Evolutionary conservation across 495 filamentous ascomycete species (phyloP), one percentile per base, ranked within the genome.

Genomic region (Glonium stellatum): DNA sequence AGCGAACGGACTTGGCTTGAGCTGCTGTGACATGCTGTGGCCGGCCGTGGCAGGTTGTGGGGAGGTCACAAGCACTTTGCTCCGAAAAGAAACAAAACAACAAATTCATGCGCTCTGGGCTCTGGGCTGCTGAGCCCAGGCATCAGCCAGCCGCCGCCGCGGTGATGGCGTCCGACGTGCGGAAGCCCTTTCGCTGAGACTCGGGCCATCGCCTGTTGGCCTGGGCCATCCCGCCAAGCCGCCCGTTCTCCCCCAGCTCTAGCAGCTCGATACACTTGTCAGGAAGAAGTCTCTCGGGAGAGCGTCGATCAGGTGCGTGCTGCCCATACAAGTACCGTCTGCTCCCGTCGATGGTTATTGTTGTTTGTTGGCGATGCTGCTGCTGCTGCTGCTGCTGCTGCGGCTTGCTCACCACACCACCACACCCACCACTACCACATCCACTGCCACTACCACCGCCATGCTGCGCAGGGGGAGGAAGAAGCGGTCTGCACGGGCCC

Each of bases 221-320:
- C 27, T 31, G 27, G 27, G 6, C 27, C 27, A 31, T 31, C 27
- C 27, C 27, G 27, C 6, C 27, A 31, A 31, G 27, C 39, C 39
- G 18, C 18, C 12, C 18, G 39, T 44, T 18, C 18, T 15, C 18
- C 1, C 39, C 1, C 39, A 44, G 12, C 18, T 44, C 18, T 4
- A 44, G 39, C 39, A 44, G 39, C 39, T 44, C 39, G 39, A 44
- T n/a, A n/a, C 39, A 44, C 39, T 44, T 44, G 39, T 44, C 39
- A 44, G 39, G 6, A 44, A 44, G 39, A 44, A 44, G 13, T 44
- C 18, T 44, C 4, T 11, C 39, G 1, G 27, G 27, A 44, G 18
- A 18, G 13, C 39, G 39, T 44, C 39, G 27, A 31, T 31, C 27
- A 31, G 27, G 27, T 31, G 2, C 27, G 27, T 6, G 27, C 6